Evolutionary conservation across 495 filamentous ascomycete genomes (phyloP), one percentile per base, ranked within the genome.

Genomic region (Darksidea phi): DNA sequence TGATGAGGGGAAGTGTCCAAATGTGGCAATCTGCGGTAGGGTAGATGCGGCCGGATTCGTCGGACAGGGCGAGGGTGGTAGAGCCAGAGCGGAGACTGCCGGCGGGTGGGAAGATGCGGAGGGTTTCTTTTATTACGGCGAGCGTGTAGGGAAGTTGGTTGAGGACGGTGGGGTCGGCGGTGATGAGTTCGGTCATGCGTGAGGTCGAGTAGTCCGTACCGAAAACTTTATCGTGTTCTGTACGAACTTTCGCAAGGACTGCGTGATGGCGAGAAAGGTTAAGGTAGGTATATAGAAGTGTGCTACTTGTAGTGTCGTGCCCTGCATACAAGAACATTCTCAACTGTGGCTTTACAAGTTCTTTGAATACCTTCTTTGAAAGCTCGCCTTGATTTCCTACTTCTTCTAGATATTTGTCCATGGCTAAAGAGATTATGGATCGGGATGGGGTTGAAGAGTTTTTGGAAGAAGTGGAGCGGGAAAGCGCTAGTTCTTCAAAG

Each of bases 241-340:
- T 65, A 6, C 71, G 70, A 8, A 77, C 15, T 2, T 62, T 67
- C 0, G 62, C 67, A 0, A 75, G 64, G n/a, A 70, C 70, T 3
- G 67, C 54, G 0, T 80, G 82, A 17, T 80, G 61, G 6, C 72
- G 65, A 0, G 73, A 73, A 3, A 86, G 75, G 34, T 80, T 71
- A 62, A 80, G 74, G 53, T 76, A 76, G 8, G 65, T 60, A 71
- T 76, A 80, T 0, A 67, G 48, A 5, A 80, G 55, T 0, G 74
- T 62, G 56, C 73, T 75, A 47, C 67, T 66, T 7, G 79, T 81
- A 1, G 79, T 80, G 66, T 82, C 80, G 62, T 81, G 76, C 21
- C 79, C 78, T 3, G 76, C 79, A 28, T 75, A 76, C 15, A 81
- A 69, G 62, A 81, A 80, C 0, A 74, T 13, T 5, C 60, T 37